A percentile compares a stretch with the other conserved stretches of the same genome.
phyloP scores from a whole-genome alignment of 768 basidiomycete genomes.

The Mrakia blollopis region DNA sequence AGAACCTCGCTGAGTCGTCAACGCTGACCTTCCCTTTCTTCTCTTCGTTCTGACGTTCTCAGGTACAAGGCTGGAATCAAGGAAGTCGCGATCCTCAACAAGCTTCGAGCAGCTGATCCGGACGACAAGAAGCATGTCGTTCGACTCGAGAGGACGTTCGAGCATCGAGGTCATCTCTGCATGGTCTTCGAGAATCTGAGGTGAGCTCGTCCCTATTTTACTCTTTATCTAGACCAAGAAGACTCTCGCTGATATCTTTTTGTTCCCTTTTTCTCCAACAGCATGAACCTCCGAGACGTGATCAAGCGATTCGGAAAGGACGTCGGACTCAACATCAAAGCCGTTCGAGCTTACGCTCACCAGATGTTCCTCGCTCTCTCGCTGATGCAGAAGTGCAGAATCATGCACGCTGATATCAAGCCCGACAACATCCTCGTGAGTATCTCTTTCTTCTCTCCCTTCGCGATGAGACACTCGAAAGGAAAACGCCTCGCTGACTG shows the following conservation, averaged over 20 bases:
- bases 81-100: conserved; percentile 82
- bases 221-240: neutral
- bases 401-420: conserved; percentile 98
- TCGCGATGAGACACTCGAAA: neutral
- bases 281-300: conserved; percentile 97
- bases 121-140: conserved; percentile 96
- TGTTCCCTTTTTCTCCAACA: conserved; percentile 43
- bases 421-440: conserved; percentile 93
- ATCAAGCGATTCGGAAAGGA: conserved; percentile 98
- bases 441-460: conserved; percentile 32
- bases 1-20: neutral
- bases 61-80: conserved; percentile 95
- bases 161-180: conserved; percentile 94
- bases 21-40: neutral
- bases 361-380: conserved; percentile 87
- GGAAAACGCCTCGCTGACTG: neutral
- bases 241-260: neutral
- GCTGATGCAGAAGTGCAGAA: conserved; percentile 76
- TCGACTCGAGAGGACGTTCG: conserved; percentile 87
- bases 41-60: conserved; percentile 1
- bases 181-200: conserved; percentile 91
- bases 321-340: conserved; percentile 88
- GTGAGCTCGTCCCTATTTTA: conserved; percentile 48
- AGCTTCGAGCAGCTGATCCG: conserved; percentile 79
- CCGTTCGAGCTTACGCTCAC: conserved; percentile 97